Evolutionary conservation across 169 alveolate genomes (phyloP).

Genomic region (Eimeria acervulina): DNA sequence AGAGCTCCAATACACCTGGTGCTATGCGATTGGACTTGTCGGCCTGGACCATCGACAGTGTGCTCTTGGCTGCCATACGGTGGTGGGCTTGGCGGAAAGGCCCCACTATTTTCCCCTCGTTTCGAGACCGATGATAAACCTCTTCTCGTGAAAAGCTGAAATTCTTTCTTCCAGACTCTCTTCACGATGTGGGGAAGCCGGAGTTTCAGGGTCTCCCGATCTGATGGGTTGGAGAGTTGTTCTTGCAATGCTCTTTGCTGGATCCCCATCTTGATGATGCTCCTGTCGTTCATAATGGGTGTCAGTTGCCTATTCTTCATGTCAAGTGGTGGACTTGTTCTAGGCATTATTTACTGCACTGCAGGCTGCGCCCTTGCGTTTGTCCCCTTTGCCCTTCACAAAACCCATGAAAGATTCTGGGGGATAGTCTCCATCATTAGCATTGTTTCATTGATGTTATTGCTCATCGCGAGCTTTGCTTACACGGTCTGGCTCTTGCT

Average conservation of each 20-base stretch:
- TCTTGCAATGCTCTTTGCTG: conserved; percentile 6
- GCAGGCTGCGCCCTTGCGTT: conserved; percentile 42
- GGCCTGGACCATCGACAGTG: background rate
- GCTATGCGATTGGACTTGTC: background rate
- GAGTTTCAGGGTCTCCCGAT: background rate
- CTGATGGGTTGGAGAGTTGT: conserved; percentile 2
- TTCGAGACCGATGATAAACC: background rate
- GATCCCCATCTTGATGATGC: conserved; percentile 2
- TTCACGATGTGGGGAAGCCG: conserved; percentile 17
- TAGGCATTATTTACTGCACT: conserved; percentile 31
- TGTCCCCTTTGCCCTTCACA: background rate
- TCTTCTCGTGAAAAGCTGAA: background rate
- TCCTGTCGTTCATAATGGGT: conserved; percentile 14
- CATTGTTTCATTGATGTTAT: background rate
- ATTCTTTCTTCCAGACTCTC: background rate
- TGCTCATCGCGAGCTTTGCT: conserved; percentile 5
- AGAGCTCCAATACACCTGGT: background rate
- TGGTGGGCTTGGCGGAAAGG: background rate
- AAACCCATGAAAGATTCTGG: conserved; percentile 26
- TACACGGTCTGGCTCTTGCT: background rate
- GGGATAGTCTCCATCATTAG: conserved; percentile 21
- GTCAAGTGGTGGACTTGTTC: conserved; percentile 31
- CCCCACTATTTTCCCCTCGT: background rate
- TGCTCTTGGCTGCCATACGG: background rate
- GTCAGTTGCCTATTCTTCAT: conserved; percentile 19